Conservation (phyloP, 106 monocot genomes). For the Dendrobium huoshanense region DNA sequence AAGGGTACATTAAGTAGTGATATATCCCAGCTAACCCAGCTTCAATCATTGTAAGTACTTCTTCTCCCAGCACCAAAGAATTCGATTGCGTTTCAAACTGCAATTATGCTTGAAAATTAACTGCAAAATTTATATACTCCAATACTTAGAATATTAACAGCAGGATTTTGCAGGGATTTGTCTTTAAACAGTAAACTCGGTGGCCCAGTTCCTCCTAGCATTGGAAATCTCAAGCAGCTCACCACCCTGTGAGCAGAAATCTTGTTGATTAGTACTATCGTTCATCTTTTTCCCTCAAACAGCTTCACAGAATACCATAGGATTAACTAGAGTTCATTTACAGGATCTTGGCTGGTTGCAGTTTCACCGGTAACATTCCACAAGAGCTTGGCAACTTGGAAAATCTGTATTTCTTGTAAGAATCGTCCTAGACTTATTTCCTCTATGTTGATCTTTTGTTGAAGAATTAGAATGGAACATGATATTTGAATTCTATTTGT, state of each 20-base stretch:
- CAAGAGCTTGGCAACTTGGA: conserved; percentile 46
- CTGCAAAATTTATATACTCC: too few species aligned
- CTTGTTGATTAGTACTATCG: not conserved
- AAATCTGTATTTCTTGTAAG: conserved; percentile 55
- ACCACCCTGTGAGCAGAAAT: conserved; percentile 11
- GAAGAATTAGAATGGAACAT: not conserved
- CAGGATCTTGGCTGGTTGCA: conserved; percentile 70
- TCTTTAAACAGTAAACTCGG: conserved; percentile 16
- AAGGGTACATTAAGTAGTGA: conserved; percentile 44
- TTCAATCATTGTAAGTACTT: conserved; percentile 50
- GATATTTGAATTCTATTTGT: not conserved
- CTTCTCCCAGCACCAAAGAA: not conserved
- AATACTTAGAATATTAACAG: too few species aligned
- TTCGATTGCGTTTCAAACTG: too few species aligned
- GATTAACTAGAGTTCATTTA: not conserved
- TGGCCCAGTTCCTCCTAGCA: conserved; percentile 10
- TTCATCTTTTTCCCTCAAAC: not conserved
- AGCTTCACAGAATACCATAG: not conserved
- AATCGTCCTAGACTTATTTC: not conserved
- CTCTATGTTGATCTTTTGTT: not conserved
- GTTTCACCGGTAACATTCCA: conserved; percentile 62
- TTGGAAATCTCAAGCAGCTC: conserved; percentile 15
- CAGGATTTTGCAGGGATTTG: conserved; percentile 12
- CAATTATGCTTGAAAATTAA: too few species aligned
- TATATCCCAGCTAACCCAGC: conserved; percentile 33